phyloP scores from a whole-genome alignment of 208 protist genomes.

The Wallacemonas rigidus region DNA sequence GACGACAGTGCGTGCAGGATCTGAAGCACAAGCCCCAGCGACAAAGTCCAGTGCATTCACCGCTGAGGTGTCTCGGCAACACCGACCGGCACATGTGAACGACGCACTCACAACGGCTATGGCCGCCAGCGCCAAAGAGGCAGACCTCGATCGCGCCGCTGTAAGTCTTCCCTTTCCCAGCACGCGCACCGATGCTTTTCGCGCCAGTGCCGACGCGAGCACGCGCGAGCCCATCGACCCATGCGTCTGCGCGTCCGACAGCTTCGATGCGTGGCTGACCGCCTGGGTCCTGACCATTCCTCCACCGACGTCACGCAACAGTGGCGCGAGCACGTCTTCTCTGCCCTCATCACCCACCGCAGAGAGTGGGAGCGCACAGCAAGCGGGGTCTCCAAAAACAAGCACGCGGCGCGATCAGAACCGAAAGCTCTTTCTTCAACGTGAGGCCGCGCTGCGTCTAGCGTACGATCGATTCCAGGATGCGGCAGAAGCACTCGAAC shows the following conservation, averaged over 20 bases:
- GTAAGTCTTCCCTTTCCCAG: conserved; percentile 21
- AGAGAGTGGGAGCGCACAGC: too few relatives aligned
- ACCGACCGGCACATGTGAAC: too few relatives aligned
- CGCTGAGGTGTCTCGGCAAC: too few relatives aligned
- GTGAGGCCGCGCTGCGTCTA: conserved; percentile 28
- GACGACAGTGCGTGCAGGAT: too few relatives aligned
- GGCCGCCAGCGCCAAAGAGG: too few relatives aligned
- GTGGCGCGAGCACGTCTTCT: not conserved
- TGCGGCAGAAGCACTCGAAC: conserved; percentile 38
- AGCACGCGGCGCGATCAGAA: conserved; percentile 21
- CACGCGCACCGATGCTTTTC: not conserved
- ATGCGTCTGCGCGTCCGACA: conserved; percentile 25
- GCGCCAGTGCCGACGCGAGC: too few relatives aligned
- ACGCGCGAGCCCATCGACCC: conserved; percentile 26
- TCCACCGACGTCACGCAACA: conserved; percentile 22
- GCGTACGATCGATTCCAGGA: conserved; percentile 43
- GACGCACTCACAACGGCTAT: too few relatives aligned
- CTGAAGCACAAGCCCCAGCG: too few relatives aligned
- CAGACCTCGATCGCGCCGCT: too few relatives aligned
- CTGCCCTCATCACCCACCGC: too few relatives aligned
- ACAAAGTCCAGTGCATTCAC: too few relatives aligned
- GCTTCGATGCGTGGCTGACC: conserved; percentile 50
- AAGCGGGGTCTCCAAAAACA: not conserved
- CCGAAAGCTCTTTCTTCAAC: conserved; percentile 23
- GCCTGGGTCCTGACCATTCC: conserved; percentile 47